phyloP scores from a whole-genome alignment of 2,329 filamentous ascomycete species.

The Aspergillus tubingensis region DNA sequence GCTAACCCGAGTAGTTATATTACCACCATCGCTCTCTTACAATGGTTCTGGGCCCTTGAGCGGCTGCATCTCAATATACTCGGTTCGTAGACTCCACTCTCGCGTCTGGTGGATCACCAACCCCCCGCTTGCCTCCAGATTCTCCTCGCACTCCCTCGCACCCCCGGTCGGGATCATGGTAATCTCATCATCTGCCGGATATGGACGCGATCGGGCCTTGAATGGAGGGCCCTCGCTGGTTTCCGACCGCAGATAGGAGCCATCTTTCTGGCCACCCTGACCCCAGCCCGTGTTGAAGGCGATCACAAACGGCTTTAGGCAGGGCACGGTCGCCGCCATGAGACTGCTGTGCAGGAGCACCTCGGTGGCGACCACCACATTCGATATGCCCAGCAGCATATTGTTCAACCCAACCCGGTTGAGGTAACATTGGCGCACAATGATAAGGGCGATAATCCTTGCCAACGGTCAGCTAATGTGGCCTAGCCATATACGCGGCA shows the following conservation, averaged over 20 bases:
- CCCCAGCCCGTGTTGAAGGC: slow-evolving; percentile 45
- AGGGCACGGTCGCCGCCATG: slow-evolving; percentile 45
- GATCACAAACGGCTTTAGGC: slow-evolving; percentile 45
- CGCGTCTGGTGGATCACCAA: slow-evolving; percentile 5
- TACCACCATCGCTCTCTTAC: no score
- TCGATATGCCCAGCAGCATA: slow-evolving; percentile 33
- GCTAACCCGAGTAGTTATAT: no score
- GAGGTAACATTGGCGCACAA: slow-evolving; percentile 39
- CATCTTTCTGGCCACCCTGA: slow-evolving; percentile 13
- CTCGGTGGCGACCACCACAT: slow-evolving; percentile 39
- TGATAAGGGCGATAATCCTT: slow-evolving; percentile 30
- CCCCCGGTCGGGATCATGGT: neutral
- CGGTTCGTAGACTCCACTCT: slow-evolving; percentile 1
- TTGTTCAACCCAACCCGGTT: slow-evolving; percentile 27
- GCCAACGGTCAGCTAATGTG: neutral
- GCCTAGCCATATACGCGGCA: no score
- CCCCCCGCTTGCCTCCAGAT: neutral
- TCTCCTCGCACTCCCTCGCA: accelerated
- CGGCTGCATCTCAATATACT: slow-evolving; percentile 3
- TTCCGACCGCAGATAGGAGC: slow-evolving; percentile 1
- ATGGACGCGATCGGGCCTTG: neutral
- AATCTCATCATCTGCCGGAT: neutral
- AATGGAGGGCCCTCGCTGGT: neutral
- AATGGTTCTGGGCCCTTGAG: neutral
- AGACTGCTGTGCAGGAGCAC: slow-evolving; percentile 45